Evolutionary conservation across 2,329 filamentous ascomycete species (phyloP), one percentile per base, ranked within the genome.

Genomic region (Ophiocordyceps camponoti-leonardi): DNA sequence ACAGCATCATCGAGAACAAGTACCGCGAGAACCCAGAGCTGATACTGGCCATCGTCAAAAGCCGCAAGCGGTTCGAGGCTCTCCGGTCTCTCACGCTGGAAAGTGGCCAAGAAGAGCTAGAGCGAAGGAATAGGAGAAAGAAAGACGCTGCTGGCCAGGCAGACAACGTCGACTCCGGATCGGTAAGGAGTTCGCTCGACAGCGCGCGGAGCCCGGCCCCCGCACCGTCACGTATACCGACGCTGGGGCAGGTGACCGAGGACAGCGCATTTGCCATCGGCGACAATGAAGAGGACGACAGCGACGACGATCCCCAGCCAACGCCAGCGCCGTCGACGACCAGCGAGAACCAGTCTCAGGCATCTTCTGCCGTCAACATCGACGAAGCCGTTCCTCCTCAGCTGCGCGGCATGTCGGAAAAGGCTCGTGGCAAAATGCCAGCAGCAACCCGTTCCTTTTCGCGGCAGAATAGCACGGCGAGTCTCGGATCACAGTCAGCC

Each of bases 381-480:
- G 86, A 93, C 48, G 87, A 93, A 49, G 81, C 83, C 4, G 77
- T 94, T 11, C 87, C 86, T 14, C 72, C 79, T 19, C 88, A 95
- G 58, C 61, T 94, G 28, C 77, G 86, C 47, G 87, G 87, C 46
- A 94, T 96, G 85, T 95, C 90, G 19, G 92, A 96, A 62, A 98
- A 96, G 61, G 92, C 92, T 16, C 73, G 92, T 44, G 92, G 92
- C 8, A 98, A 98, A 63, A 86, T 94, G 79, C 92, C 90, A 26
- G 86, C 84, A 13, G 83, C 85, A 1, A 72, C 81, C 44, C 74
- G 77, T n/a, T 76, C 76, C 2, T 94, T 95, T 59, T 94, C 88
- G 1, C 73, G 90, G 18, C 87, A 94, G 57, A 94, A 92, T 57
- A 93, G 87, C 61, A 85, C 81, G 26, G 84, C 84, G 1, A 94